phyloP scores from a whole-genome alignment of 2,329 filamentous ascomycete genomes.

The Lachnellula willkommii region DNA sequence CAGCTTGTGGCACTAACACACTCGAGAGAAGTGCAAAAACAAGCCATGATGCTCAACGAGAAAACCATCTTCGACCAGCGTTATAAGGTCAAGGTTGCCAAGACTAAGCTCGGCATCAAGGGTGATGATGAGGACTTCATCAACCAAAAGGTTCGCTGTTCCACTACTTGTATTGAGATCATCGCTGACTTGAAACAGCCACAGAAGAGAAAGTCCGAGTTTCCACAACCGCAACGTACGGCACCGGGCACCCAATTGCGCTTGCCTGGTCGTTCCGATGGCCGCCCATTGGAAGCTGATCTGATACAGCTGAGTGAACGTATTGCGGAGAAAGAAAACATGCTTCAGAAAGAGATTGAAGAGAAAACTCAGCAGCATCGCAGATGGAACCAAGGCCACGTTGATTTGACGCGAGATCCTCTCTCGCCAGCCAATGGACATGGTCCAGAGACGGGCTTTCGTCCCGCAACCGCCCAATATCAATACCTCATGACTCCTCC shows the following conservation, averaged over 20 bases:
- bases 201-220: conserved; percentile 66
- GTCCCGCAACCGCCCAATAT: conserved; percentile 62
- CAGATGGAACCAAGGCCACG: conserved; percentile 84
- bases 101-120: conserved; percentile 83
- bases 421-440: conserved; percentile 71
- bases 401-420: conserved; percentile 81
- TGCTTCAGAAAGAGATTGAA: conserved; percentile 77
- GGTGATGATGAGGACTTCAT: conserved; percentile 89
- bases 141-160: conserved; percentile 74
- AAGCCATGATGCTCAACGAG: conserved; percentile 70
- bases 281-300: conserved; percentile 70
- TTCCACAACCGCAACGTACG: conserved; percentile 46
- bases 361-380: conserved; percentile 82
- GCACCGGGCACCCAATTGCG: conserved; percentile 61
- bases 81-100: conserved; percentile 76
- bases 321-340: conserved; percentile 73
- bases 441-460: conserved; percentile 57
- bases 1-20: conserved; percentile 72
- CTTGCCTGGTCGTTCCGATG: conserved; percentile 63
- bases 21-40: conserved; percentile 73
- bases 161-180: conserved; percentile 28
- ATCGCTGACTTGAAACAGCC: conserved; percentile 40
- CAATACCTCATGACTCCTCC: conserved; percentile 65
- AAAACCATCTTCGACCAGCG: conserved; percentile 78
- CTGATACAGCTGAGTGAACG: conserved; percentile 71